These are phyloP conservation scores for Russula vinacea DNA, from an alignment of 768 basidiomycete genomes.

Conservation along the genomic window DNA sequence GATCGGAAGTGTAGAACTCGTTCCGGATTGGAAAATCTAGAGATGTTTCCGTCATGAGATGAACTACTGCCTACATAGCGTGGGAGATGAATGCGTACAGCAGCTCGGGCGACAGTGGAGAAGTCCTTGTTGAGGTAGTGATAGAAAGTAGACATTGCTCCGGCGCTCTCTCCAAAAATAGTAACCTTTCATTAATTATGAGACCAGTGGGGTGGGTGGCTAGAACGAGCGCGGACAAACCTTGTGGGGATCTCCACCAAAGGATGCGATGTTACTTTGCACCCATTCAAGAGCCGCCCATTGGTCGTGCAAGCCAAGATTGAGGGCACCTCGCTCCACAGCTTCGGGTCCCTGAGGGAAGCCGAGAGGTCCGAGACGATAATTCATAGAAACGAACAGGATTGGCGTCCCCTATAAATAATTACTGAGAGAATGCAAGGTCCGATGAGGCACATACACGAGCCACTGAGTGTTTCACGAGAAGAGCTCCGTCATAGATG, in stretches of 20 bases:
- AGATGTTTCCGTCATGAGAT: neutral
- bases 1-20: slow-evolving; percentile 35
- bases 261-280: slow-evolving; percentile 34
- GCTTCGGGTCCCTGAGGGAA: slow-evolving; percentile 47
- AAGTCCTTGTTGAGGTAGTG: slow-evolving; percentile 36
- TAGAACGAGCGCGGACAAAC: neutral
- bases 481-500: slow-evolving; percentile 3
- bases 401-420: slow-evolving; percentile 31
- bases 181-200: slow-evolving; percentile 35
- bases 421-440: neutral
- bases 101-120: slow-evolving; percentile 30
- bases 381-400: slow-evolving; percentile 50
- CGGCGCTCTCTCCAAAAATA: slow-evolving; percentile 42
- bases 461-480: slow-evolving; percentile 19
- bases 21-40: slow-evolving; percentile 47
- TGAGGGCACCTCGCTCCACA: slow-evolving; percentile 38
- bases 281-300: slow-evolving; percentile 35
- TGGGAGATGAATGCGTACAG: slow-evolving; percentile 21
- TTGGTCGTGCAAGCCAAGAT: slow-evolving; percentile 49
- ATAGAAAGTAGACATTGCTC: slow-evolving; percentile 38
- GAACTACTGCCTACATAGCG: neutral
- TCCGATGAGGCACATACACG: slow-evolving; percentile 13
- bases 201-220: neutral
- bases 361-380: slow-evolving; percentile 50
- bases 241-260: slow-evolving; percentile 36